Percentiles rank a stretch among this genome's conserved stretches.
Evolutionary conservation across 441 rosid species (phyloP).

Genomic region (Metrosideros polymorpha): DNA sequence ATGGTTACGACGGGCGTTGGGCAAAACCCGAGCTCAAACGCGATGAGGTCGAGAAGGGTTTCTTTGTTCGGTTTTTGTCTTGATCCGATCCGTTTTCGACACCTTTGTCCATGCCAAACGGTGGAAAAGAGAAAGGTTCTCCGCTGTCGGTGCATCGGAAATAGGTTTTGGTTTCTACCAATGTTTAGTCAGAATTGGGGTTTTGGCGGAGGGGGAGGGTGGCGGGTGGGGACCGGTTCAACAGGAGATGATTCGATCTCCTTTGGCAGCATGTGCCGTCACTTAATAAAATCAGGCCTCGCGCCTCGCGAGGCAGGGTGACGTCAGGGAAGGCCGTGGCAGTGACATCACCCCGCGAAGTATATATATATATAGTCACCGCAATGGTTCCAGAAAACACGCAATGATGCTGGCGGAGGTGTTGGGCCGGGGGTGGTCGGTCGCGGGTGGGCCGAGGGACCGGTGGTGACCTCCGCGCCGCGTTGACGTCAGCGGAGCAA

Average conservation of each 20-base stretch:
- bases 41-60: not conserved
- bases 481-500: not conserved
- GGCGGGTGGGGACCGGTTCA: not conserved
- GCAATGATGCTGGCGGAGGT: not conserved
- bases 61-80: fast-evolving
- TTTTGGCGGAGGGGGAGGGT: not conserved
- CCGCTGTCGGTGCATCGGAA: not conserved
- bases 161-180: not conserved
- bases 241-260: not conserved
- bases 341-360: not conserved
- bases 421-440: not conserved
- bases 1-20: fast-evolving
- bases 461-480: not conserved
- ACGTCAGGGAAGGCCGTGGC: not conserved
- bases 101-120: not conserved
- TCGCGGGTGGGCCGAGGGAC: not conserved
- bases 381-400: not conserved
- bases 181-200: not conserved
- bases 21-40: not conserved
- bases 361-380: not conserved
- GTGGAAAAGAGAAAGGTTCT: not conserved
- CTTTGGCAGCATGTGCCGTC: not conserved
- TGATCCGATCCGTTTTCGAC: too few relatives aligned
- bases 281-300: not conserved
- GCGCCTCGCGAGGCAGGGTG: not conserved